phyloP scores from a whole-genome alignment of 75 land plant species.

The Pinus tabuliformis region DNA sequence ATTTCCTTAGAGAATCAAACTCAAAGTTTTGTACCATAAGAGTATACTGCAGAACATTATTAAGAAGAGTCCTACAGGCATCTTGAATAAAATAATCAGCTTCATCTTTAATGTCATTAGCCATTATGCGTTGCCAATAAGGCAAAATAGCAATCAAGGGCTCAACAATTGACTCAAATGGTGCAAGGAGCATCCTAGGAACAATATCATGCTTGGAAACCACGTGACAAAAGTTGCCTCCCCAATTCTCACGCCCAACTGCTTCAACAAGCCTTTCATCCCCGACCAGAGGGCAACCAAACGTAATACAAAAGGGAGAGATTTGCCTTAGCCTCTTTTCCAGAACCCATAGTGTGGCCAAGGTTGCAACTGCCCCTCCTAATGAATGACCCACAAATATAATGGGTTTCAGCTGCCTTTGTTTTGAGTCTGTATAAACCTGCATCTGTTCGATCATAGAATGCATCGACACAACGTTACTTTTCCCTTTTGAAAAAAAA shows the following conservation, averaged over 20 bases:
- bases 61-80: background rate
- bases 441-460: background rate
- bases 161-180: conserved; percentile 26
- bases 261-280: conserved; percentile 40
- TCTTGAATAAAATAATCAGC: background rate
- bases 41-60: background rate
- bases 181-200: conserved; percentile 54
- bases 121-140: conserved; percentile 7
- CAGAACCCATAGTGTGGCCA: conserved; percentile 56
- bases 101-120: background rate
- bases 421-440: background rate
- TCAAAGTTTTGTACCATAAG: too few species aligned
- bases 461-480: background rate
- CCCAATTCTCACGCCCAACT: conserved; percentile 49
- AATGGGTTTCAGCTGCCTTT: conserved; percentile 4
- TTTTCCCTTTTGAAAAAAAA: background rate
- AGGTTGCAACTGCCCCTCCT: conserved; percentile 54
- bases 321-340: conserved; percentile 1
- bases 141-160: conserved; percentile 28
- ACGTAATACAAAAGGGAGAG: conserved; percentile 48
- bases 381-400: conserved; percentile 69
- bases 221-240: conserved; percentile 34
- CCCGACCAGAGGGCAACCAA: conserved; percentile 65
- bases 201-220: conserved; percentile 47
- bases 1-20: too few species aligned